These are phyloP conservation scores for Scheffersomyces ergatensis DNA, from an alignment of 805 yeast species.

Conservation along the genomic window DNA sequence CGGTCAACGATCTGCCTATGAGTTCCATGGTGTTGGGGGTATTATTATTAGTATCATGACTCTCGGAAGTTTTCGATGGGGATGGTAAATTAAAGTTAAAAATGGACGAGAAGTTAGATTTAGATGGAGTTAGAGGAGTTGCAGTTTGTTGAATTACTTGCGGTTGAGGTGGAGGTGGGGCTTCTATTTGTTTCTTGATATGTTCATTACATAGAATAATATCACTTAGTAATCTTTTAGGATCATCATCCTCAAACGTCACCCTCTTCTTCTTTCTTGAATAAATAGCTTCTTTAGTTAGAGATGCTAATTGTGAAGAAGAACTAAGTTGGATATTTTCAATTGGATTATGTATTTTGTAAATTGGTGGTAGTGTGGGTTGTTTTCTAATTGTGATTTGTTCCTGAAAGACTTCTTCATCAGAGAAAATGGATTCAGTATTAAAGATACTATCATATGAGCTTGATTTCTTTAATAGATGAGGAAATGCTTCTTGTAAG, in stretches of 20 bases:
- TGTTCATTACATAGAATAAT: conserved; percentile 4
- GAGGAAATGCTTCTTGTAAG: conserved; percentile 27
- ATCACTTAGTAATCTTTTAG: conserved; percentile 9
- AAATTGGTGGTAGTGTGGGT: neutral
- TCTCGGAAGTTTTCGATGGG: neutral
- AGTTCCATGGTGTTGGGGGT: neutral
- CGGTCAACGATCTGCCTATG: conserved; percentile 26
- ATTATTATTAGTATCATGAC: neutral
- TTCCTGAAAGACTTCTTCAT: conserved; percentile 2
- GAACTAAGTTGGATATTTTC: conserved; percentile 18
- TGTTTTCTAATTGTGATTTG: neutral
- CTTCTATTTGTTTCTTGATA: neutral
- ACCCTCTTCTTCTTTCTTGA: conserved; percentile 8
- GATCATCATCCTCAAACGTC: conserved; percentile 7
- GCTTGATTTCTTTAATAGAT: conserved; percentile 18
- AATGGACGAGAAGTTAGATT: neutral
- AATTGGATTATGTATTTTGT: conserved; percentile 37
- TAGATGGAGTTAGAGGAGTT: neutral
- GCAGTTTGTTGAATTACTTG: conserved; percentile 1
- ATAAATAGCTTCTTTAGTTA: conserved; percentile 33
- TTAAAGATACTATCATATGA: conserved; percentile 14
- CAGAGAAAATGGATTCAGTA: conserved; percentile 15
- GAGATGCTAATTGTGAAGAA: conserved; percentile 14
- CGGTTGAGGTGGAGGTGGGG: neutral
- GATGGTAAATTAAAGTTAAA: neutral